Conservation (phyloP, 1,284 basidiomycete genomes). For the Porogramme epimiltina region DNA sequence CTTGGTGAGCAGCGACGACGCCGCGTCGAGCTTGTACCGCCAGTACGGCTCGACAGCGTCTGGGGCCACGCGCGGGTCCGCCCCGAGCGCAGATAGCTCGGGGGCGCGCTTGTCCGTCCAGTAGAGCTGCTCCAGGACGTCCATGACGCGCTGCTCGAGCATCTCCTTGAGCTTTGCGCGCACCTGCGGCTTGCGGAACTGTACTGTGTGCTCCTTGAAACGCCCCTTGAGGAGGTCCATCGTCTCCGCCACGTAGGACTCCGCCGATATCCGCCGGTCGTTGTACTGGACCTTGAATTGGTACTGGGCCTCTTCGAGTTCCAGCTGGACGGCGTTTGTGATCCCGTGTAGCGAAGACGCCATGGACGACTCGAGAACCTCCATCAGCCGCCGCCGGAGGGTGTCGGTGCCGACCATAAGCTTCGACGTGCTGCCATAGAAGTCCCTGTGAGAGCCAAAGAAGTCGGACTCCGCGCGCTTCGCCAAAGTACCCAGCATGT, state of each 20-base stretch:
- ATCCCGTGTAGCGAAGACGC: conserved; percentile 93
- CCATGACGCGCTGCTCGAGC: conserved; percentile 96
- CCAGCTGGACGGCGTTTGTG: conserved; percentile 94
- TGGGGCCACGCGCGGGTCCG: conserved; percentile 69
- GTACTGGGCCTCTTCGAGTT: conserved; percentile 95
- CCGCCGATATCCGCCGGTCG: conserved; percentile 91
- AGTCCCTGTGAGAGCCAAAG: conserved; percentile 74
- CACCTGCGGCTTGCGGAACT: conserved; percentile 90
- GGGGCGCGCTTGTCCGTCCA: conserved; percentile 88
- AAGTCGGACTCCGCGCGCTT: conserved; percentile 79
- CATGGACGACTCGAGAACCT: conserved; percentile 97
- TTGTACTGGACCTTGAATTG: conserved; percentile 99
- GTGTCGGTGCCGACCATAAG: conserved; percentile 92
- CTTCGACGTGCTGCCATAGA: conserved; percentile 70
- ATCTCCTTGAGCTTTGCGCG: conserved; percentile 87
- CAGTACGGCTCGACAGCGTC: conserved; percentile 91
- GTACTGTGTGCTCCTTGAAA: conserved; percentile 85
- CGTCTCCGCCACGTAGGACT: conserved; percentile 97
- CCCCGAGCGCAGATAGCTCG: conserved; percentile 77
- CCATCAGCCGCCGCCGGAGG: conserved; percentile 88
- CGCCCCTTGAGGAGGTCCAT: conserved; percentile 91
- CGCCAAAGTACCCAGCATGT: conserved; percentile 54
- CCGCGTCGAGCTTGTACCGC: conserved; percentile 95
- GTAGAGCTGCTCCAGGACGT: conserved; percentile 95
- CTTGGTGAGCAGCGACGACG: conserved; percentile 91